Conservation (phyloP, 2,329 filamentous ascomycete genomes). For the Calonectria naviculata region DNA sequence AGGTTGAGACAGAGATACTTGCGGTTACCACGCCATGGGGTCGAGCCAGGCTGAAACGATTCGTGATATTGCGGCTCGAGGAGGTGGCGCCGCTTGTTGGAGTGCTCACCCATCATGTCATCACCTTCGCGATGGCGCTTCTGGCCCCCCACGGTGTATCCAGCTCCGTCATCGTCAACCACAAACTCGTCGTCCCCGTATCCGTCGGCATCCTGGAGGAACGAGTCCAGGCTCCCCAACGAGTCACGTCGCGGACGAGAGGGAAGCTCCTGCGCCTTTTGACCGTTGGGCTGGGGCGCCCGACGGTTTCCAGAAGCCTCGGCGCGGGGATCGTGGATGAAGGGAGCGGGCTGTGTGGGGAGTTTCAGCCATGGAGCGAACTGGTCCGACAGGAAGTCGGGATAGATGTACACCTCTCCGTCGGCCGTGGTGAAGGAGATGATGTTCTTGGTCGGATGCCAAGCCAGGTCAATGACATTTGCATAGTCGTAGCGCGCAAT, state of each 20-base stretch:
- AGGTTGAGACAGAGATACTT: constrained; percentile 95
- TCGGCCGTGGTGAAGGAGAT: constrained; percentile 92
- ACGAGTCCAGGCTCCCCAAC: constrained; percentile 82
- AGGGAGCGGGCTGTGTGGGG: constrained; percentile 79
- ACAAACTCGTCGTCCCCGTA: constrained; percentile 82
- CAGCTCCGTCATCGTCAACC: constrained; percentile 93
- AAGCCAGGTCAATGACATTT: constrained; percentile 86
- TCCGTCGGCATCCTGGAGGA: constrained; percentile 71
- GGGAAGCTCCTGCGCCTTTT: constrained; percentile 58
- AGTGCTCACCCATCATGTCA: constrained; percentile 58
- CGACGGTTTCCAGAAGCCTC: constrained; percentile 76
- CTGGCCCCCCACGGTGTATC: constrained; percentile 73
- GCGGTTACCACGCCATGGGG: constrained; percentile 93
- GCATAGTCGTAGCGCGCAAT: constrained; percentile 82
- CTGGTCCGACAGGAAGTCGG: constrained; percentile 72
- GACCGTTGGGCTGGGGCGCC: constrained; percentile 64
- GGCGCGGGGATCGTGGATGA: constrained; percentile 82
- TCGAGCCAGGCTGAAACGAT: constrained; percentile 92
- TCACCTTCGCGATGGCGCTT: constrained; percentile 65
- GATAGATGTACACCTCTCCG: constrained; percentile 92
- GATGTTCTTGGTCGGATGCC: constrained; percentile 92
- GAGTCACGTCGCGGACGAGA: constrained; percentile 70
- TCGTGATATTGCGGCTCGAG: constrained; percentile 77
- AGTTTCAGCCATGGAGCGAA: constrained; percentile 67
- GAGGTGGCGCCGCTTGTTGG: constrained; percentile 62